Evolutionary conservation across 2,329 filamentous ascomycete genomes (phyloP).

Genomic region (Graphilbum fragrans): DNA sequence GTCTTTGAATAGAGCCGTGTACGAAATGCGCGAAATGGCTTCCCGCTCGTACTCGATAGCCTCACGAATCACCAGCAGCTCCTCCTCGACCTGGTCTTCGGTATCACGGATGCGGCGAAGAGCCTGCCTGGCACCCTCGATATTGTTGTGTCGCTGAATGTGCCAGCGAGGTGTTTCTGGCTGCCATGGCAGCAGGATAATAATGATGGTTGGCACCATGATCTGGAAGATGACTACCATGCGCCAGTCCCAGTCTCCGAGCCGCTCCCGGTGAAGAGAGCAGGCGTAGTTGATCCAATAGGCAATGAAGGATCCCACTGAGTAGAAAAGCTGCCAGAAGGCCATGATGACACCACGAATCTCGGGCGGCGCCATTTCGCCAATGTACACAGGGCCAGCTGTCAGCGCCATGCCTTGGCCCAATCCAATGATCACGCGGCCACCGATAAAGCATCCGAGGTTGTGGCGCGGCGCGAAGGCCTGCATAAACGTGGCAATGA

Average conservation of each 20-base stretch:
- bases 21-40: slow-evolving; percentile 44
- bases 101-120: slow-evolving; percentile 50
- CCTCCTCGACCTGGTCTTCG: slow-evolving; percentile 54
- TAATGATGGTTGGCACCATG: slow-evolving; percentile 51
- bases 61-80: slow-evolving; percentile 51
- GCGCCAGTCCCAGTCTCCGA: slow-evolving; percentile 64
- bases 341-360: slow-evolving; percentile 58
- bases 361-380: slow-evolving; percentile 50
- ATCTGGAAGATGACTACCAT: slow-evolving; percentile 64
- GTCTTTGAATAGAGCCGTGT: slow-evolving; percentile 58
- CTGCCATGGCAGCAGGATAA: slow-evolving; percentile 50
- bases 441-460: slow-evolving; percentile 55
- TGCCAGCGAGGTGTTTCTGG: slow-evolving; percentile 60
- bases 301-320: slow-evolving; percentile 52
- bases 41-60: slow-evolving; percentile 63
- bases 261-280: slow-evolving; percentile 35
- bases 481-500: slow-evolving; percentile 58
- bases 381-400: slow-evolving; percentile 59
- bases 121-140: slow-evolving; percentile 46
- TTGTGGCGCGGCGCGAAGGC: slow-evolving; percentile 48
- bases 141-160: slow-evolving; percentile 45
- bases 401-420: slow-evolving; percentile 55
- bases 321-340: slow-evolving; percentile 59
- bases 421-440: slow-evolving; percentile 56
- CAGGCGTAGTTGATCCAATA: slow-evolving; percentile 55